Percentiles rank a stretch among this genome's conserved stretches.
Conservation (phyloP, 139 green algal genomes). For the Coccomyxa sp. region DNA sequence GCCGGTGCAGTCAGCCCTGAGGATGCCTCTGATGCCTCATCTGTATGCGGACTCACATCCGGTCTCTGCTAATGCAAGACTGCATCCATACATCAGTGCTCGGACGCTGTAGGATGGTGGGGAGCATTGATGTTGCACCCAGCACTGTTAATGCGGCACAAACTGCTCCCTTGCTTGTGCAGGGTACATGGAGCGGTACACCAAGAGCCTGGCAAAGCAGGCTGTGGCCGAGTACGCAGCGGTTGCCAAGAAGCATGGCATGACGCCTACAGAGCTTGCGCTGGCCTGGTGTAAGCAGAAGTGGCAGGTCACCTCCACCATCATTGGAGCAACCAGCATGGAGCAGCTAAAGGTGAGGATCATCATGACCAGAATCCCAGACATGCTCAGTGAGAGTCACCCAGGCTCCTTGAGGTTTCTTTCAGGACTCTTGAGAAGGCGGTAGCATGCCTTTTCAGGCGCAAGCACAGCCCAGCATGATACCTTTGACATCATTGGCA, state of each 20-base stretch:
- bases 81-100: no score
- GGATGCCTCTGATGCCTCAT: no score
- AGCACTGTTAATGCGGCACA: no score
- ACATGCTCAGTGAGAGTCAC: neutral
- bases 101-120: no score
- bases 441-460: neutral
- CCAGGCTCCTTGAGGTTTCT: neutral
- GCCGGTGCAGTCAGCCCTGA: no score
- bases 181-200: conserved; percentile 60
- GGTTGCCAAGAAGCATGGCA: conserved; percentile 64
- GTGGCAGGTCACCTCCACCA: conserved; percentile 68
- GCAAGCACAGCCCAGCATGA: no score
- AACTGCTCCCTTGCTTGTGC: no score
- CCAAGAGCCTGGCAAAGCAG: conserved; percentile 35
- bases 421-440: neutral
- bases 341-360: conserved; percentile 67
- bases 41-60: no score
- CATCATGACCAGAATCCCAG: neutral
- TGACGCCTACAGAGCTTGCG: conserved; percentile 77
- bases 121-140: no score
- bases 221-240: conserved; percentile 64
- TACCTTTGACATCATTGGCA: no score
- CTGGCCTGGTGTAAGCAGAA: conserved; percentile 74
- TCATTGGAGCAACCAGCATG: conserved; percentile 90
- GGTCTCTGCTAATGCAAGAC: no score